Percentiles rank a stretch among this genome's conserved stretches.
These are phyloP conservation scores for Tricholoma furcatifolium DNA, from an alignment of 768 basidiomycete species.

Conservation along the genomic window DNA sequence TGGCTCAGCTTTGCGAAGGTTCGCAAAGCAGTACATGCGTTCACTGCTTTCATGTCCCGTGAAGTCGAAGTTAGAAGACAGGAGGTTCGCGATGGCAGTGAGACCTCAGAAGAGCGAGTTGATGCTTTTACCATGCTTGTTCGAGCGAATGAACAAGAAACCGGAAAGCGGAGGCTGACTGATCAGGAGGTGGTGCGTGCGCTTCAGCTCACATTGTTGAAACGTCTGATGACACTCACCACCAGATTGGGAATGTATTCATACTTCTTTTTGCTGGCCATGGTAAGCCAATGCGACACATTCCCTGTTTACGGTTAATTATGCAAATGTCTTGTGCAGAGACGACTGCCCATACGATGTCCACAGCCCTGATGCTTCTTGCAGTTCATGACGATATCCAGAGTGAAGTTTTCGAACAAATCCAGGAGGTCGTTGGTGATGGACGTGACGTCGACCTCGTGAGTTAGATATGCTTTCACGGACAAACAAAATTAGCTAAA, in stretches of 20 bases:
- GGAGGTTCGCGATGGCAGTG: slow-evolving; percentile 18
- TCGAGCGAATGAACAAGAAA: slow-evolving; percentile 42
- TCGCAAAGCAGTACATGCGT: slow-evolving; percentile 25
- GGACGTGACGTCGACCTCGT: slow-evolving; percentile 36
- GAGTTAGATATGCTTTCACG: neutral
- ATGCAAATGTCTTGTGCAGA: slow-evolving; percentile 25
- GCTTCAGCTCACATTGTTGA: neutral
- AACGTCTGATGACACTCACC: neutral
- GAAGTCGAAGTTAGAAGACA: slow-evolving; percentile 31
- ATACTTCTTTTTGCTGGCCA: slow-evolving; percentile 57
- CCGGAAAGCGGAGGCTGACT: slow-evolving; percentile 34
- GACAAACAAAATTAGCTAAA: neutral
- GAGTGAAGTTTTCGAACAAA: slow-evolving; percentile 38
- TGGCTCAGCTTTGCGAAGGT: slow-evolving; percentile 25
- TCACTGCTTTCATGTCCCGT: slow-evolving; percentile 35
- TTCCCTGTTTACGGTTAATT: neutral
- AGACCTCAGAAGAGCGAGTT: slow-evolving; percentile 5
- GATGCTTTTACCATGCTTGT: slow-evolving; percentile 45
- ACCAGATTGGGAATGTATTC: slow-evolving; percentile 52
- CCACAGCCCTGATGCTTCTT: slow-evolving; percentile 40
- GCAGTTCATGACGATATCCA: slow-evolving; percentile 41
- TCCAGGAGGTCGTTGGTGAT: slow-evolving; percentile 31
- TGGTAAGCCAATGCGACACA: slow-evolving; percentile 29
- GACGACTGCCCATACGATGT: slow-evolving; percentile 43
- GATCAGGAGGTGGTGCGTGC: slow-evolving; percentile 38